phyloP scores from a whole-genome alignment of 805 yeast genomes.

The Blastobotrys terrestris region DNA sequence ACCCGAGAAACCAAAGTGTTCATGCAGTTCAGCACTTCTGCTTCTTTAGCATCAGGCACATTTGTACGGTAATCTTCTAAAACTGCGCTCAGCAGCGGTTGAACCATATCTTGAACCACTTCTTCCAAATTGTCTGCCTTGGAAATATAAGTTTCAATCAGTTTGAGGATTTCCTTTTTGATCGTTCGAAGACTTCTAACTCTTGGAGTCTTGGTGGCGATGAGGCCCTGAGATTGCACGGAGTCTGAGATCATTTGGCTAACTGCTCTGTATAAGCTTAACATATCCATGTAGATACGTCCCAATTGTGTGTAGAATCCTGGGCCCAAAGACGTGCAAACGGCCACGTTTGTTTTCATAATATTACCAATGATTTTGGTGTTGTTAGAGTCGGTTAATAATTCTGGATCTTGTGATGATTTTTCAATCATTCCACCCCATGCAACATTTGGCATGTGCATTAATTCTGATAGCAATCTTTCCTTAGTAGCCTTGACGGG shows the following conservation, averaged over 20 bases:
- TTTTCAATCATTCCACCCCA: slow-evolving; percentile 87
- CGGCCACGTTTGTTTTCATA: slow-evolving; percentile 91
- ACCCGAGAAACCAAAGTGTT: slow-evolving; percentile 83
- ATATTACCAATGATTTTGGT: slow-evolving; percentile 91
- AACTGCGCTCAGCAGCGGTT: slow-evolving; percentile 76
- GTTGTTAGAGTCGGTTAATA: slow-evolving; percentile 69
- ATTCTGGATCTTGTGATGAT: slow-evolving; percentile 75
- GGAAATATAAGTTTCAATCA: slow-evolving; percentile 81
- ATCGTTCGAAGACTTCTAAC: slow-evolving; percentile 94
- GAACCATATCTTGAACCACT: slow-evolving; percentile 73
- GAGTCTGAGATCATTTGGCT: slow-evolving; percentile 76
- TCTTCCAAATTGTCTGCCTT: slow-evolving; percentile 83
- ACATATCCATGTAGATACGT: slow-evolving; percentile 79
- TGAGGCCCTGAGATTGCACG: slow-evolving; percentile 72
- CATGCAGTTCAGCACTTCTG: slow-evolving; percentile 93
- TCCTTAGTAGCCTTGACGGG: slow-evolving; percentile 62
- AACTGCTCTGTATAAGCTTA: slow-evolving; percentile 82
- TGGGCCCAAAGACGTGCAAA: slow-evolving; percentile 90
- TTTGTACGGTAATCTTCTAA: slow-evolving; percentile 82
- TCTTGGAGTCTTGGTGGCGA: slow-evolving; percentile 91
- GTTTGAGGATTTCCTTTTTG: slow-evolving; percentile 84
- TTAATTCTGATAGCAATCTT: slow-evolving; percentile 64
- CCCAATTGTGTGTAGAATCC: slow-evolving; percentile 86
- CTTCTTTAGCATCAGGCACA: slow-evolving; percentile 96
- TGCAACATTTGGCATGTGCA: slow-evolving; percentile 90